phyloP scores from a whole-genome alignment of 225 moss, liverwort and hornwort species.

The Thuidium tamariscinum region DNA sequence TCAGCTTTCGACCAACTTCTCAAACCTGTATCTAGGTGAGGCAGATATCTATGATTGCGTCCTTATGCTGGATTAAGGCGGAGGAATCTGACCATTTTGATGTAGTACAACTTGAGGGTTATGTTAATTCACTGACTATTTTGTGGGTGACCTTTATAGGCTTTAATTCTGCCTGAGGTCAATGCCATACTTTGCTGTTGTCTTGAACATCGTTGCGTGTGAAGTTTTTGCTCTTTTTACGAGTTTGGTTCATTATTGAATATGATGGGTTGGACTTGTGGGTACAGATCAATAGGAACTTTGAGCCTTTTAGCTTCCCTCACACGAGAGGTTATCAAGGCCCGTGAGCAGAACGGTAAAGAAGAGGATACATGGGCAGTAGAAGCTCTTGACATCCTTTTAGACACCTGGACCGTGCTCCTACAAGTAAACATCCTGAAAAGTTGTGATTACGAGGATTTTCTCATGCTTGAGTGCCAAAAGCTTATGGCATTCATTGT shows the following conservation, averaged over 20 bases:
- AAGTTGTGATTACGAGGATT: neutral
- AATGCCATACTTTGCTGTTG: neutral
- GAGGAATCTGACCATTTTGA: neutral
- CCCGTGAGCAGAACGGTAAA: slow-evolving; percentile 56
- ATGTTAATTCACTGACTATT: neutral
- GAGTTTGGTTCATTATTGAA: neutral
- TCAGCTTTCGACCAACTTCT: slow-evolving; percentile 94
- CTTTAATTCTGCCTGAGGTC: neutral
- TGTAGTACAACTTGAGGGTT: neutral
- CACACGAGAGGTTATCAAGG: slow-evolving; percentile 91
- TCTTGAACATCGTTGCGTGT: neutral
- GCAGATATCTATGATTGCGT: neutral
- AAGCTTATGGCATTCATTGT: neutral
- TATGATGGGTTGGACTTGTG: neutral
- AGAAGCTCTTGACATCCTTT: slow-evolving; percentile 89
- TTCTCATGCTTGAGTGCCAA: neutral
- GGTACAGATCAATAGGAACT: slow-evolving; percentile 69
- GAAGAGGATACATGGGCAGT: slow-evolving; percentile 88
- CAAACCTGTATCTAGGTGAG: slow-evolving; percentile 71
- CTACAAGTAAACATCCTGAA: slow-evolving; percentile 60
- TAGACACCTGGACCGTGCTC: slow-evolving; percentile 96
- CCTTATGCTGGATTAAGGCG: neutral
- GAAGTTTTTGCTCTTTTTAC: neutral
- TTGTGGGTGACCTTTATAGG: neutral
- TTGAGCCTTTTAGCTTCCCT: slow-evolving; percentile 93